These are phyloP conservation scores for Suillus spraguei DNA, from an alignment of 768 basidiomycete species.

Conservation along the genomic window DNA sequence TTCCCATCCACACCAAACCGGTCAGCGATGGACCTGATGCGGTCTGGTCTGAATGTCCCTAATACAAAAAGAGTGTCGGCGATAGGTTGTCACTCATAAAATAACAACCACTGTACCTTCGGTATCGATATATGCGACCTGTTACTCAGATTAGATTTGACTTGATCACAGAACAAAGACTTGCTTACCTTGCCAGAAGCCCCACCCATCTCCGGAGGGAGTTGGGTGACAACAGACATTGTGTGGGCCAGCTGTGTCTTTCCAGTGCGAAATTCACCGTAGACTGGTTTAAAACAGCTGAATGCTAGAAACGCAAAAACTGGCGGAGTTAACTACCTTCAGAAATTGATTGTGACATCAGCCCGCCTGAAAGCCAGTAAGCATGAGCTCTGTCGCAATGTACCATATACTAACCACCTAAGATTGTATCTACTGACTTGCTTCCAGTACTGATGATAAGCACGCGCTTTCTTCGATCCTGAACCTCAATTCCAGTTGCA, in stretches of 20 bases:
- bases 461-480: conserved; percentile 82
- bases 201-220: conserved; percentile 88
- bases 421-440: conserved; percentile 85
- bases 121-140: conserved; percentile 93
- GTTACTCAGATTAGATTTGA: conserved; percentile 2
- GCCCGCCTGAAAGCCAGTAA: conserved; percentile 56
- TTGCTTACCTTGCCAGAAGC: conserved; percentile 77
- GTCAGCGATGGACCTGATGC: conserved; percentile 88
- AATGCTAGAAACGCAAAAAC: neutral
- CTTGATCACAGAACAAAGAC: neutral
- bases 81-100: conserved; percentile 7
- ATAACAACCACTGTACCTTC: conserved; percentile 51
- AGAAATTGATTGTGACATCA: conserved; percentile 92
- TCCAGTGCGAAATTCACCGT: conserved; percentile 94
- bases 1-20: conserved; percentile 91
- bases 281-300: conserved; percentile 53
- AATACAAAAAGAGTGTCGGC: conserved; percentile 22
- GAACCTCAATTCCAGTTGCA: conserved; percentile 88
- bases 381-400: neutral
- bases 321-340: conserved; percentile 56
- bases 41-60: conserved; percentile 96
- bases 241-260: conserved; percentile 97
- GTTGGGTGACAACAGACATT: conserved; percentile 87
- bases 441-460: conserved; percentile 89
- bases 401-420: conserved; percentile 63